A percentile compares a stretch with the other conserved stretches of the same genome.
Evolutionary conservation across 352 stramenopile genomes (phyloP).

Genomic region (Chrysophaeum taylorii): DNA sequence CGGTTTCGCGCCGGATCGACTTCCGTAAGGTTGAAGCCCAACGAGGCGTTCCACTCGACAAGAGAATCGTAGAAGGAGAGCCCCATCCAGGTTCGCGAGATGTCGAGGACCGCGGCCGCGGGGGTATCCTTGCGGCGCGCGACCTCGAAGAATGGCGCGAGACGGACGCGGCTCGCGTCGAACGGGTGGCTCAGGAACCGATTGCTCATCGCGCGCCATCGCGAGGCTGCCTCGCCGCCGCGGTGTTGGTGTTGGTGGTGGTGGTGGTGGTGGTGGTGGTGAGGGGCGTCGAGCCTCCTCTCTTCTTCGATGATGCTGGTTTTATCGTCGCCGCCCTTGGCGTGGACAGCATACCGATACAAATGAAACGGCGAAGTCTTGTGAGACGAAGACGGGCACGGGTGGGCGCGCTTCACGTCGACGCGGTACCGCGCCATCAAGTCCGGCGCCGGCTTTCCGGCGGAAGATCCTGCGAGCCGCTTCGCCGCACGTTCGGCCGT

Average conservation of each 20-base stretch:
- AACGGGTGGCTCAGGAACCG: conserved; percentile 1
- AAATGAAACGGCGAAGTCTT: conserved; percentile 8
- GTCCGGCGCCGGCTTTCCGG: no score
- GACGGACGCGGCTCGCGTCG: not conserved
- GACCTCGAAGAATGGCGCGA: not conserved
- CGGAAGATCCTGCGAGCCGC: not conserved
- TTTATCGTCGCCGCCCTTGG: conserved; percentile 6
- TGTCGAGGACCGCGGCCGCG: not conserved
- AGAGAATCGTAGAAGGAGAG: not conserved
- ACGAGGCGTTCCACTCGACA: not conserved
- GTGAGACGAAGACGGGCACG: not conserved
- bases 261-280: no score
- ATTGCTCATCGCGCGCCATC: not conserved
- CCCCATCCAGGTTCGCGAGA: not conserved
- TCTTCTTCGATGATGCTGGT: no score
- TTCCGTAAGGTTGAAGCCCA: not conserved
- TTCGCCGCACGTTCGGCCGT: no score
- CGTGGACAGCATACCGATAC: conserved; percentile 10
- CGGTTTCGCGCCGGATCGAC: not conserved
- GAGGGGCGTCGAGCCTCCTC: no score
- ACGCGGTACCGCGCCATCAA: conserved; percentile 6
- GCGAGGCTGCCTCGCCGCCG: no score
- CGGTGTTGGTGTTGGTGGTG: no score
- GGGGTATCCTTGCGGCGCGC: not conserved
- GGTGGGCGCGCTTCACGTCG: not conserved